Conservation (phyloP, 2,329 filamentous ascomycete species). For the Penicillium sclerotiorum region DNA sequence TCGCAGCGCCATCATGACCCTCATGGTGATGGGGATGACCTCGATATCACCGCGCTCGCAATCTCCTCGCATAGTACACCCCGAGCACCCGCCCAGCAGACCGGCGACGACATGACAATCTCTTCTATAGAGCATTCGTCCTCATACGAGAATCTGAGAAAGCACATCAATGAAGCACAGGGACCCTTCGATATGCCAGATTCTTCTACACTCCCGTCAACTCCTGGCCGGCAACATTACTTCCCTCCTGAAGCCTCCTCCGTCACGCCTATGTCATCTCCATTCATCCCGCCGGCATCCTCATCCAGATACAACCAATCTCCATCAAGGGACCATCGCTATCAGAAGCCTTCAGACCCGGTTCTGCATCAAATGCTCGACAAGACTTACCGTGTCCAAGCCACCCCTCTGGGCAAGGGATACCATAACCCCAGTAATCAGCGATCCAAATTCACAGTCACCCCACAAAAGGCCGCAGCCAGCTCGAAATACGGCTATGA, state of each 20-base stretch:
- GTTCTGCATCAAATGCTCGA: conserved; percentile 90
- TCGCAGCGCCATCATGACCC: conserved; percentile 34
- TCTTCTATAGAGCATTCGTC: conserved; percentile 64
- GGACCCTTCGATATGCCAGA: conserved; percentile 39
- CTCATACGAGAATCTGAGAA: conserved; percentile 73
- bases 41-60: conserved; percentile 47
- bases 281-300: conserved; percentile 57
- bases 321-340: conserved; percentile 39
- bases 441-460: conserved; percentile 36
- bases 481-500: conserved; percentile 33
- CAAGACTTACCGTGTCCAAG: conserved; percentile 91
- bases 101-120: conserved; percentile 42
- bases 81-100: conserved; percentile 36
- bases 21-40: conserved; percentile 43
- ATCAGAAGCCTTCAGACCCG: conserved; percentile 61
- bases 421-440: conserved; percentile 24
- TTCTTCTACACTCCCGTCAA: conserved; percentile 38
- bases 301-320: conserved; percentile 43
- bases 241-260: conserved; percentile 54
- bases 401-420: conserved; percentile 74
- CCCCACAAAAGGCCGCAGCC: conserved; percentile 32
- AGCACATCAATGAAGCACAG: conserved; percentile 61
- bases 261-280: conserved; percentile 62
- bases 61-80: conserved; percentile 53
- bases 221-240: conserved; percentile 34